phyloP scores from a whole-genome alignment of 176 grass and related monocot genomes.

The Aegilops speltoides region DNA sequence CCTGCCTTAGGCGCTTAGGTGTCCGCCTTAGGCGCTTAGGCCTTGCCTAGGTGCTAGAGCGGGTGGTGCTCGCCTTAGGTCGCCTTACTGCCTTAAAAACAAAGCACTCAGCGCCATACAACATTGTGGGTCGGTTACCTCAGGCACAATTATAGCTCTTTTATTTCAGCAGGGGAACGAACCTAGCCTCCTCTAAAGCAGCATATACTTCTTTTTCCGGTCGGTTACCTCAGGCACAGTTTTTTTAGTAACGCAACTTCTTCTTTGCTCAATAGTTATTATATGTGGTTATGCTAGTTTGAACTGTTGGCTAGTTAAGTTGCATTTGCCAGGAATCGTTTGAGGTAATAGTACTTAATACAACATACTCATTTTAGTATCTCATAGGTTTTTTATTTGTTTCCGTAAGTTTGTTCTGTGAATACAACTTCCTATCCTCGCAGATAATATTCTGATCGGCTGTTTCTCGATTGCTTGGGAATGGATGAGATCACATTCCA shows the following conservation, averaged over 20 bases:
- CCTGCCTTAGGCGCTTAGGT: no score
- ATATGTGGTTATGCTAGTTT: not conserved
- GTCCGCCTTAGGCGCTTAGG: no score
- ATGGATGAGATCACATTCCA: not conserved
- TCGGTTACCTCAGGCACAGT: not conserved
- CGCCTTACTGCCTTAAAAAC: no score
- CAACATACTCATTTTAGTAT: not conserved
- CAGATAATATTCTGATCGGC: not conserved
- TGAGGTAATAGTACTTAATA: not conserved
- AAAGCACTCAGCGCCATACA: no score
- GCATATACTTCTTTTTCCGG: not conserved
- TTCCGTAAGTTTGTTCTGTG: not conserved
- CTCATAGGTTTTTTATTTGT: not conserved
- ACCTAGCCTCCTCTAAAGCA: not conserved
- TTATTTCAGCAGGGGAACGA: not conserved
- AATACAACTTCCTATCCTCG: conserved; percentile 17
- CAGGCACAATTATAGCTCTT: not conserved
- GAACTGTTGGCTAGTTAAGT: not conserved
- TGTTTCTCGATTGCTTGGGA: not conserved
- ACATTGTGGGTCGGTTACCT: no score
- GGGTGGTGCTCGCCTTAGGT: no score
- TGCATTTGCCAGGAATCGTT: conserved; percentile 1
- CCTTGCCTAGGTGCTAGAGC: no score
- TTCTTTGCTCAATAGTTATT: not conserved
- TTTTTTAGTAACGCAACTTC: not conserved